These are phyloP conservation scores for Suhomyces chickasaworum DNA, from an alignment of 1,139 yeast species.

Conservation along the genomic window DNA sequence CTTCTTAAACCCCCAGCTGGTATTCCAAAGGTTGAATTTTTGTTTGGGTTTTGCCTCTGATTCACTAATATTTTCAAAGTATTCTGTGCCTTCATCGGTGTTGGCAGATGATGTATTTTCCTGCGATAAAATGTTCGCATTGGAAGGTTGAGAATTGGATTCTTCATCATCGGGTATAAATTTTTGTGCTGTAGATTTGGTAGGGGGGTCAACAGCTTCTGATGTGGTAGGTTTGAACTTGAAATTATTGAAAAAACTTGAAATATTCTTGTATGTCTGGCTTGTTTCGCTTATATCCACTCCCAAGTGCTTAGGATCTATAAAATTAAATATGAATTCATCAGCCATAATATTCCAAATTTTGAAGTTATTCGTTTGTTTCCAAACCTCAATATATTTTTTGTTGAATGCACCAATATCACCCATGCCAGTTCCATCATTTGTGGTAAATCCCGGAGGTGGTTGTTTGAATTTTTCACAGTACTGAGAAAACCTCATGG, in stretches of 20 bases:
- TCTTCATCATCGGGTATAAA: constrained; percentile 15
- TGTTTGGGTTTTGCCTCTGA: constrained; percentile 10
- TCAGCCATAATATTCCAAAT: constrained; percentile 78
- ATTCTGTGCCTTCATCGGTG: constrained; percentile 5
- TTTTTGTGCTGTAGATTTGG: constrained; percentile 15
- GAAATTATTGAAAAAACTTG: constrained; percentile 28
- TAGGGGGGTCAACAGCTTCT: not conserved
- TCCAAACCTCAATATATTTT: constrained; percentile 67
- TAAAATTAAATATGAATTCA: constrained; percentile 84
- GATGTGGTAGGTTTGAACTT: constrained; percentile 11
- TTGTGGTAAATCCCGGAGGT: constrained; percentile 47
- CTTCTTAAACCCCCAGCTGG: constrained; percentile 20
- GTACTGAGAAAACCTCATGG: constrained; percentile 70
- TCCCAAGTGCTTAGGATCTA: constrained; percentile 74
- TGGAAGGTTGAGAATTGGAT: not conserved
- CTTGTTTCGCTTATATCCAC: constrained; percentile 25
- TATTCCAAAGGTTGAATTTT: constrained; percentile 17
- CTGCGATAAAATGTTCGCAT: not conserved
- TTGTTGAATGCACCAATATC: constrained; percentile 46
- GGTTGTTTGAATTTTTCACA: constrained; percentile 41
- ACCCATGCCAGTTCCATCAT: constrained; percentile 27
- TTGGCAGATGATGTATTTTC: not conserved
- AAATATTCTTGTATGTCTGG: constrained; percentile 24
- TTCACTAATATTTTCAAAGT: constrained; percentile 8
- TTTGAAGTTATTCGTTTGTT: constrained; percentile 61